Evolutionary conservation across 768 basidiomycete species (phyloP).

Genomic region (Inosperma sp.): DNA sequence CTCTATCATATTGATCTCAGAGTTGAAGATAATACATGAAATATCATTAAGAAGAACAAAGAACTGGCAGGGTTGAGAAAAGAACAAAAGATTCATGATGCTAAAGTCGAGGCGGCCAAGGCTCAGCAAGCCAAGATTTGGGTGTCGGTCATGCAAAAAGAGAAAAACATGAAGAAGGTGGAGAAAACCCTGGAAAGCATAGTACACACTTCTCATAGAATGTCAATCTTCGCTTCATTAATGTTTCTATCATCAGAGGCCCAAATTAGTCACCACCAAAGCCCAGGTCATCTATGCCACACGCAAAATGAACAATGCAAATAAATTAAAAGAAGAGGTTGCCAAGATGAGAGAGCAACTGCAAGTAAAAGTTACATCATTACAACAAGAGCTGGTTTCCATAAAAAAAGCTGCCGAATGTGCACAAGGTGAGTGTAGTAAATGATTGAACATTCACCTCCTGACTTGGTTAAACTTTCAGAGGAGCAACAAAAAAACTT

Average conservation of each 20-base stretch:
- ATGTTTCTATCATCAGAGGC: no score
- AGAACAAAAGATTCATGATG: conserved; percentile 67
- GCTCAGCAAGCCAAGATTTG: conserved; percentile 77
- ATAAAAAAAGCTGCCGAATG: conserved; percentile 67
- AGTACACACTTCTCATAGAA: conserved; percentile 38
- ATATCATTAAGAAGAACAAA: conserved; percentile 69
- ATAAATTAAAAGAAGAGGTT: conserved; percentile 58
- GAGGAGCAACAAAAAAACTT: conserved; percentile 70
- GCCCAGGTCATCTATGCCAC: conserved; percentile 83
- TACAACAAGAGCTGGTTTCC: conserved; percentile 60
- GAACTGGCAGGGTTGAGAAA: conserved; percentile 62
- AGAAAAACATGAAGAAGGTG: conserved; percentile 81
- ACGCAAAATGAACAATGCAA: conserved; percentile 70
- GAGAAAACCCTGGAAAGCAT: conserved; percentile 85
- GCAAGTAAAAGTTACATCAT: conserved; percentile 44
- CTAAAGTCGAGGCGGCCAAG: conserved; percentile 66
- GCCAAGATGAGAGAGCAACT: conserved; percentile 45
- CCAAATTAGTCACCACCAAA: conserved; percentile 72
- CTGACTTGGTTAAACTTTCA: conserved; percentile 23
- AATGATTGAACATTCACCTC: neutral
- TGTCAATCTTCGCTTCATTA: neutral
- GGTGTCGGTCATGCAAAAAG: no score
- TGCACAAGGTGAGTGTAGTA: conserved; percentile 60
- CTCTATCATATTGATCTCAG: conserved; percentile 85
- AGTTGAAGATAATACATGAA: conserved; percentile 64